Evolutionary conservation across 768 basidiomycete species (phyloP), one percentile per base, ranked within the genome.

Genomic region (Lentinula detonsa): DNA sequence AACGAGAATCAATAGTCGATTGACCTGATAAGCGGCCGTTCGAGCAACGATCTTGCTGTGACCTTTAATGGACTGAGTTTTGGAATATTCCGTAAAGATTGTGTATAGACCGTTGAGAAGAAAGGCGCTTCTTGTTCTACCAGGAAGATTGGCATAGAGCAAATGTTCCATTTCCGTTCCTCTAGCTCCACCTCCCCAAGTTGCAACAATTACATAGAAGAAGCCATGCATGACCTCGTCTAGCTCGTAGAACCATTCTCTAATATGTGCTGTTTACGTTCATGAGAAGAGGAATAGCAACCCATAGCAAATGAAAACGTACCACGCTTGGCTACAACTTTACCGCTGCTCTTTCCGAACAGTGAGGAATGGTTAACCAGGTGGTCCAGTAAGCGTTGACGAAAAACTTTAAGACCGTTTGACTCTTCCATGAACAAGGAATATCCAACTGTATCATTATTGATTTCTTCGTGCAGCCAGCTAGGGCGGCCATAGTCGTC

Each of bases 111-210:
- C 64, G 2, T 68, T 67, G 6, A 68, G 61, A 4, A 65, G 35
- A 11, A 64, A 67, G 0, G 65, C 42, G 4, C 67, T 62, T 1
- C 50, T 33, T 0, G 37, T 34, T 0, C 61, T 62, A 1, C 10
- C 1, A 0, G 64, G 61, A 28, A 56, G 33, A 5, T 67, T 52
- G 1, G 62, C 51, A 9, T 67, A 63, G 4, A 58, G 35, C 7
- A 67, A 18, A 21, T 67, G 59, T 5, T 67, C 57, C 4, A 61
- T 65, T 40, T 68, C 66, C 0, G 59, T 67, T 2, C 62, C 66
- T 0, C 60, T 10, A 6, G 66, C 61, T 0, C 66, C 67, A 0
- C 67, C 67, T 0, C 64, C 64, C 64, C 66, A 68, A 0, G 57
- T 65, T 1, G 58, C 5, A 5, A 61, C 60, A 0, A 67, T 33